Percentiles rank a stretch among this genome's conserved stretches.
Evolutionary conservation across 345 rosid species (phyloP).

Genomic region (Brassica cretica): DNA sequence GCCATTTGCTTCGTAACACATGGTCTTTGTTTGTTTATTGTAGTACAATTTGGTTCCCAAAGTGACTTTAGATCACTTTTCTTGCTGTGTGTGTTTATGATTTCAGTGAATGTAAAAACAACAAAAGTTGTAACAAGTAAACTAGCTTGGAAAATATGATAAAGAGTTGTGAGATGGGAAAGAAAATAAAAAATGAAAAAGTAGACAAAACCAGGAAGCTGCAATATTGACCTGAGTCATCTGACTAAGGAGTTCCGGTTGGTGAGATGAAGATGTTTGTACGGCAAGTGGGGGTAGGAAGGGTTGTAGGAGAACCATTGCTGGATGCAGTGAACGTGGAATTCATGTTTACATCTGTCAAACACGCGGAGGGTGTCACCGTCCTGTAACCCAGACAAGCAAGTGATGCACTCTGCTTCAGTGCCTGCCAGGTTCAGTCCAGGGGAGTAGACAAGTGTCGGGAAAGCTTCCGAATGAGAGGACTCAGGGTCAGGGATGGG

Average conservation of each 20-base stretch:
- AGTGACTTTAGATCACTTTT: not conserved
- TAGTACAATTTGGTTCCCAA: not conserved
- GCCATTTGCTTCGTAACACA: not conserved
- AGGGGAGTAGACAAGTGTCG: conserved; percentile 39
- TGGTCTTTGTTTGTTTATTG: not conserved
- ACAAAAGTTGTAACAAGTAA: conserved; percentile 8
- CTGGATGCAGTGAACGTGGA: conserved; percentile 69
- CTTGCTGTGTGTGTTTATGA: not conserved
- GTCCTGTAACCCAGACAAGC: conserved; percentile 61
- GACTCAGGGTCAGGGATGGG: conserved; percentile 36
- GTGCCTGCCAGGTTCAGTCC: conserved; percentile 52
- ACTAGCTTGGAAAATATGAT: conserved; percentile 13
- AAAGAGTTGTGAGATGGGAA: not conserved
- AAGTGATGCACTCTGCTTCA: conserved; percentile 65
- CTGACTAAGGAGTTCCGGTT: conserved; percentile 9
- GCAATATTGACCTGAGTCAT: not conserved
- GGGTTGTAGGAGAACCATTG: conserved; percentile 58
- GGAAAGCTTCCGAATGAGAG: conserved; percentile 22
- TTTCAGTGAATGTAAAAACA: not conserved
- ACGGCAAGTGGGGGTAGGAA: conserved; percentile 83
- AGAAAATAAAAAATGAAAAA: not conserved
- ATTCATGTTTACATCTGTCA: conserved; percentile 68
- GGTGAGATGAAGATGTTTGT: conserved; percentile 40
- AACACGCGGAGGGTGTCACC: conserved; percentile 63
- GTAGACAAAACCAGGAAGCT: conserved; percentile 13